Evolutionary conservation across 2,329 filamentous ascomycete species (phyloP).

Genomic region (Herpotrichia juniperi): DNA sequence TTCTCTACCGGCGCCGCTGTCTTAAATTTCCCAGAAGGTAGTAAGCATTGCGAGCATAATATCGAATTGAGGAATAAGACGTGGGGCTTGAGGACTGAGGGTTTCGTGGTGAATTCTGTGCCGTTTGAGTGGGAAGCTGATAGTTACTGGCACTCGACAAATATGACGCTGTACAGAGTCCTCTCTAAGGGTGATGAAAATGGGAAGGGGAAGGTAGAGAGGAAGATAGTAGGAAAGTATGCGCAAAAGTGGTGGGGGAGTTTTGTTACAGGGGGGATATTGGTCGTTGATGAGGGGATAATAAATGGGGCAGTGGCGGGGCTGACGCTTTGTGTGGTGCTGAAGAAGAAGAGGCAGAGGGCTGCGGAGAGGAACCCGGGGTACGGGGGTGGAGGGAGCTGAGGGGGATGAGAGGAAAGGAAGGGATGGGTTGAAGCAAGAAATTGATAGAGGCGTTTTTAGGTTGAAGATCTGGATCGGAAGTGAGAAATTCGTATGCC

Average conservation of each 20-base stretch:
- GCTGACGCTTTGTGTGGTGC: constrained; percentile 26
- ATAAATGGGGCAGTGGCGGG: constrained; percentile 27
- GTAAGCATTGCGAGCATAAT: constrained; percentile 16
- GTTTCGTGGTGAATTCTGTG: constrained; percentile 22
- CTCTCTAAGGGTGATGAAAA: too few species aligned
- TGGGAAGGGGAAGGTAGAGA: constrained; percentile 18
- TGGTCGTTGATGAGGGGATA: constrained; percentile 27
- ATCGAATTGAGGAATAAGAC: constrained; percentile 21
- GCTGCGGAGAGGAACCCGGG: constrained; percentile 18
- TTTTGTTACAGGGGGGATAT: constrained; percentile 24
- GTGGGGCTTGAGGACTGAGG: constrained; percentile 22
- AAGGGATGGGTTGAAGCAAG: too few species aligned
- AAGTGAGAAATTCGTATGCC: too few species aligned
- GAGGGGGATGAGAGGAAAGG: too few species aligned
- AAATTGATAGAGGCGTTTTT: too few species aligned
- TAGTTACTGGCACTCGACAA: constrained; percentile 20
- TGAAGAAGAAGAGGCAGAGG: constrained; percentile 37
- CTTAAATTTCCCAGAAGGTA: constrained; percentile 25
- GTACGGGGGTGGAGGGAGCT: constrained; percentile 4
- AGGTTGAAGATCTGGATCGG: too few species aligned
- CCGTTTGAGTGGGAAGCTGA: constrained; percentile 29
- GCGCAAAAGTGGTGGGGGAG: constrained; percentile 31
- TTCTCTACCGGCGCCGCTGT: constrained; percentile 20
- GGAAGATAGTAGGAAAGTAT: constrained; percentile 28
- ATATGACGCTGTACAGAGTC: constrained; percentile 29